Evolutionary conservation across 2,329 filamentous ascomycete genomes (phyloP).

Genomic region (Parastagonospora avenae): DNA sequence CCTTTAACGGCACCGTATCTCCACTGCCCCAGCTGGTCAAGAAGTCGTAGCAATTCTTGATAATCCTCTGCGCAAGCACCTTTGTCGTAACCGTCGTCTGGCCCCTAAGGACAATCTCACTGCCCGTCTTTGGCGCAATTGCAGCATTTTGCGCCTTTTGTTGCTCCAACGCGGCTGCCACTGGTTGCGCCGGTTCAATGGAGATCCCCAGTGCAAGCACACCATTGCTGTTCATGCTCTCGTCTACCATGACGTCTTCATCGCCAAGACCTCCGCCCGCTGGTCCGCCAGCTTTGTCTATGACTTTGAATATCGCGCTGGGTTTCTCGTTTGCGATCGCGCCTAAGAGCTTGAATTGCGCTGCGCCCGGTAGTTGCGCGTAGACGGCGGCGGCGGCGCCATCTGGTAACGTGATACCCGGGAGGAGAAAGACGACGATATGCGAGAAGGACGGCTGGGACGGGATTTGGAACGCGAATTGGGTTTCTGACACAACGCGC

Average conservation of each 20-base stretch:
- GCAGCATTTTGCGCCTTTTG: constrained; percentile 54
- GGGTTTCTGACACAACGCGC: constrained; percentile 60
- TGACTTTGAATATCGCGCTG: constrained; percentile 86
- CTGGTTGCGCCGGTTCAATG: constrained; percentile 75
- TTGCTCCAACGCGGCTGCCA: constrained; percentile 70
- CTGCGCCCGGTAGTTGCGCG: constrained; percentile 67
- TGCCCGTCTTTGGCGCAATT: constrained; percentile 26
- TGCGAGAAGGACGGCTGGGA: constrained; percentile 66
- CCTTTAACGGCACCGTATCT: constrained; percentile 90
- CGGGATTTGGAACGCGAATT: constrained; percentile 72
- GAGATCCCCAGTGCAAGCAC: constrained; percentile 77
- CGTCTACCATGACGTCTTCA: constrained; percentile 56
- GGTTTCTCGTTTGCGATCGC: constrained; percentile 90
- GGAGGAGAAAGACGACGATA: constrained; percentile 87
- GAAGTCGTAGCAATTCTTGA: constrained; percentile 97
- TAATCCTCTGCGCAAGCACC: constrained; percentile 87
- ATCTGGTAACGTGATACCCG: constrained; percentile 72
- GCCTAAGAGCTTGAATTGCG: constrained; percentile 81
- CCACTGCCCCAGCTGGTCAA: constrained; percentile 80
- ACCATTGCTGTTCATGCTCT: constrained; percentile 28
- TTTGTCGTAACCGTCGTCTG: constrained; percentile 66
- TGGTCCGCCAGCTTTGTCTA: constrained; percentile 43
- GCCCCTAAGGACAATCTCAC: constrained; percentile 45
- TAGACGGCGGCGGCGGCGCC: constrained; percentile 89
- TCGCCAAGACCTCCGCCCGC: constrained; percentile 50